These are phyloP conservation scores for Sporobolomyces roseus DNA, from an alignment of 768 basidiomycete species.

Conservation along the genomic window DNA sequence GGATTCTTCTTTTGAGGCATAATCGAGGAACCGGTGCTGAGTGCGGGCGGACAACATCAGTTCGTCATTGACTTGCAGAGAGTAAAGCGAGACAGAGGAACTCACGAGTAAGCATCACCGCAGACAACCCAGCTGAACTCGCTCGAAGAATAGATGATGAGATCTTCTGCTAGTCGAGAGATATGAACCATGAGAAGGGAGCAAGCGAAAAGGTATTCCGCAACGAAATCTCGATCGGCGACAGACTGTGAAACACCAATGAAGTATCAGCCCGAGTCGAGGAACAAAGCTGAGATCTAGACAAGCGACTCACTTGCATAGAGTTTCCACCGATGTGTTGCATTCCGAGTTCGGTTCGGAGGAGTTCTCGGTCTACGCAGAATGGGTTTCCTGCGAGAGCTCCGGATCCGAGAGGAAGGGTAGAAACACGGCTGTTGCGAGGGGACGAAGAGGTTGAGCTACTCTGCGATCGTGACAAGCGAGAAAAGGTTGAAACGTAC, in stretches of 20 bases:
- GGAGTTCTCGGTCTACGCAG: constrained; percentile 83
- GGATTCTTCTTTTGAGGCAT: constrained; percentile 99
- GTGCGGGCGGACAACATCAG: neutral
- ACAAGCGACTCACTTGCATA: constrained; percentile 56
- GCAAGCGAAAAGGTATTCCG: constrained; percentile 95
- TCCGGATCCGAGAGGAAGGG: constrained; percentile 88
- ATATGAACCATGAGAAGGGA: constrained; percentile 88
- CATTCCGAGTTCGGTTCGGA: constrained; percentile 86
- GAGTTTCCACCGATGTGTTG: constrained; percentile 86
- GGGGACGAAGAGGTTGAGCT: neutral
- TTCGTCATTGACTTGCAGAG: too few species aligned
- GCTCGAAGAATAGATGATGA: constrained; percentile 92
- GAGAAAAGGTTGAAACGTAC: neutral
- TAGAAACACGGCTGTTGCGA: constrained; percentile 70
- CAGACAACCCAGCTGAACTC: constrained; percentile 96
- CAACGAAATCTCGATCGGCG: constrained; percentile 92
- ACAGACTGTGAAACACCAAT: constrained; percentile 58
- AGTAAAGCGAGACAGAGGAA: neutral
- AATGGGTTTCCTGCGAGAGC: constrained; percentile 97
- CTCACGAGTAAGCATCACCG: constrained; percentile 92
- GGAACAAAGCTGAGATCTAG: neutral
- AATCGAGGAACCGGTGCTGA: constrained; percentile 94
- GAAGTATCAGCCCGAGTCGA: neutral
- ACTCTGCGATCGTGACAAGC: neutral
- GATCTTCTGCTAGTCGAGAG: constrained; percentile 89